These are phyloP conservation scores for Diospyros kaki DNA, from an alignment of 148 eudicot species.

Conservation along the genomic window DNA sequence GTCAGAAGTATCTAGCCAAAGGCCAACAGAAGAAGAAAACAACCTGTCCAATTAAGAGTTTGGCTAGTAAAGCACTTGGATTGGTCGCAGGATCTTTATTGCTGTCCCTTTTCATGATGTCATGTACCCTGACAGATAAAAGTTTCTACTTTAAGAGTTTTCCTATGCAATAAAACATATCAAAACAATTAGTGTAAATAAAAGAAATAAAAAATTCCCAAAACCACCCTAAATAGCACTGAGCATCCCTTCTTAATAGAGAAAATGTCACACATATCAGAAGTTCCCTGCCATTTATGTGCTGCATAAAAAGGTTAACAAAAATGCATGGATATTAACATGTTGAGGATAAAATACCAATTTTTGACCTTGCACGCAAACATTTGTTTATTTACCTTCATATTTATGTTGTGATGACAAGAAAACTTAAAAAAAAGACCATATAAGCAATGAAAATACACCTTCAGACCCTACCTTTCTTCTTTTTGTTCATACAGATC, in stretches of 20 bases:
- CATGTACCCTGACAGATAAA: slow-evolving; percentile 54
- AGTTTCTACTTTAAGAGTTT: neutral
- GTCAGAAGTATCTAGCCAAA: neutral
- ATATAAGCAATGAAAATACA: no score
- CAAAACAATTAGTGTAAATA: neutral
- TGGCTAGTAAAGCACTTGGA: slow-evolving; percentile 73
- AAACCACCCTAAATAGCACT: neutral
- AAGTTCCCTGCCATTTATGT: no score
- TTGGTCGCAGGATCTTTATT: slow-evolving; percentile 61
- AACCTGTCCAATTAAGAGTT: slow-evolving; percentile 75
- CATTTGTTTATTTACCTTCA: no score
- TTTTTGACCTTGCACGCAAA: no score
- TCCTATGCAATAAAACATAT: neutral
- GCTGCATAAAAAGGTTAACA: no score
- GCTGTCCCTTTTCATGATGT: slow-evolving; percentile 76
- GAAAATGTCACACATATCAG: no score
- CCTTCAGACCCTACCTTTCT: no score
- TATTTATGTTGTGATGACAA: no score
- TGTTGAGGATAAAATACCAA: no score
- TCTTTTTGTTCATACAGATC: no score
- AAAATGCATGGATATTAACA: no score
- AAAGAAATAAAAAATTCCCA: neutral
- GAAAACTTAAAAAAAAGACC: no score
- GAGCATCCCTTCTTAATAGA: neutral
- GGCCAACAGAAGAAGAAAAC: slow-evolving; percentile 14